phyloP scores from a whole-genome alignment of 2,329 filamentous ascomycete genomes.

The Trichophaea hybrida region DNA sequence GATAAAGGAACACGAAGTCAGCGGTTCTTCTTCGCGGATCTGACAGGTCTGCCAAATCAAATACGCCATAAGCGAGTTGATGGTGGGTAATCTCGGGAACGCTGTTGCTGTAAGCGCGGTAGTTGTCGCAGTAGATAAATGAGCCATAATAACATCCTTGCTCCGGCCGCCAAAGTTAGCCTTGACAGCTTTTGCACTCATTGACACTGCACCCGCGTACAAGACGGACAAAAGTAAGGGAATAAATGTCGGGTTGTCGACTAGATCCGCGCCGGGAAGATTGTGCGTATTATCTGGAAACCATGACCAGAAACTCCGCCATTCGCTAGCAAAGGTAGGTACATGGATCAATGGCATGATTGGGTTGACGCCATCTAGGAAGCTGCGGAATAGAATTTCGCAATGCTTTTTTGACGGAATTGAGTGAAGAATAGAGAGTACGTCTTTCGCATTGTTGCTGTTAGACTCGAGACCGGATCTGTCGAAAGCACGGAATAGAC shows the following conservation, averaged over 20 bases:
- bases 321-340: slow-evolving; percentile 24
- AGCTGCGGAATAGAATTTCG: slow-evolving; percentile 23
- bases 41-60: slow-evolving; percentile 26
- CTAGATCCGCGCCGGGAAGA: slow-evolving; percentile 16
- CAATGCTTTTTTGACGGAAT: slow-evolving; percentile 17
- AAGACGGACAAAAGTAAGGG: slow-evolving; percentile 24
- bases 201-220: slow-evolving; percentile 25
- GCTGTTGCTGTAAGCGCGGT: slow-evolving; percentile 18
- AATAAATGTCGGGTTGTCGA: slow-evolving; percentile 24
- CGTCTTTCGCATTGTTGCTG: neutral
- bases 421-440: slow-evolving; percentile 3
- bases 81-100: slow-evolving; percentile 25
- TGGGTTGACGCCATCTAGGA: slow-evolving; percentile 25
- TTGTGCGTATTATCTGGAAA: slow-evolving; percentile 10
- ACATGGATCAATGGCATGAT: slow-evolving; percentile 25
- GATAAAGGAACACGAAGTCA: slow-evolving; percentile 25
- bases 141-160: slow-evolving; percentile 15
- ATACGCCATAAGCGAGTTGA: slow-evolving; percentile 25
- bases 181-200: slow-evolving; percentile 19
- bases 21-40: slow-evolving; percentile 26
- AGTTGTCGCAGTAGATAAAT: slow-evolving; percentile 19
- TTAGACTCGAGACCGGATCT: neutral
- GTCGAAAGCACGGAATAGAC: neutral
- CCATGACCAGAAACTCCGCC: slow-evolving; percentile 23
- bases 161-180: slow-evolving; percentile 15